Conservation (phyloP, 1,139 yeast species). For the Lodderomyces pseudojiufengensis region DNA sequence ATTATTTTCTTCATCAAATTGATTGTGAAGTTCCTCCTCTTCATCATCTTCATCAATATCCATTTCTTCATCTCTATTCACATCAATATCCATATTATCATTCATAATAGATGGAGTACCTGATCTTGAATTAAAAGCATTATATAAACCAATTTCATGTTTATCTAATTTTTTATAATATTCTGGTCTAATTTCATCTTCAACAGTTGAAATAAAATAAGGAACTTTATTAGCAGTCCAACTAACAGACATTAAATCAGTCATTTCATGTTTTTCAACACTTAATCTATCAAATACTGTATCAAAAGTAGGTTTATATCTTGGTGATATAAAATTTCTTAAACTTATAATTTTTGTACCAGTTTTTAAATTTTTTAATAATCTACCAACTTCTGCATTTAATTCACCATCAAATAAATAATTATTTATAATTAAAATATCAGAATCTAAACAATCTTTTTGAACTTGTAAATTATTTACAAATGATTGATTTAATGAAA, state of each 20-base stretch:
- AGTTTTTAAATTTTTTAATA: slow-evolving; percentile 59
- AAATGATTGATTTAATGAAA: slow-evolving; percentile 69
- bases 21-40: no score
- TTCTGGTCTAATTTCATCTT: slow-evolving; percentile 33
- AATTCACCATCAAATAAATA: slow-evolving; percentile 75
- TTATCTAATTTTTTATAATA: slow-evolving; percentile 17
- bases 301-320: slow-evolving; percentile 52
- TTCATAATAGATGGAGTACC: not conserved
- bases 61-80: not conserved
- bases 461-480: slow-evolving; percentile 59
- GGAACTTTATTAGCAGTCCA: slow-evolving; percentile 89
- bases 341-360: slow-evolving; percentile 80
- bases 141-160: slow-evolving; percentile 8
- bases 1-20: no score
- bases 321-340: slow-evolving; percentile 65
- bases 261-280: slow-evolving; percentile 64
- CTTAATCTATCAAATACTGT: slow-evolving; percentile 60
- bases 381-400: slow-evolving; percentile 63
- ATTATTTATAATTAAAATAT: slow-evolving; percentile 76
- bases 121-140: slow-evolving; percentile 1
- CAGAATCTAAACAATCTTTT: slow-evolving; percentile 54
- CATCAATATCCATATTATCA: slow-evolving; percentile 1
- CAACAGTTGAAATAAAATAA: slow-evolving; percentile 73
- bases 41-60: not conserved
- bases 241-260: slow-evolving; percentile 67